Evolutionary conservation across 352 stramenopile species (phyloP), one percentile per base, ranked within the genome.

Genomic region (Pythium myriotylum): DNA sequence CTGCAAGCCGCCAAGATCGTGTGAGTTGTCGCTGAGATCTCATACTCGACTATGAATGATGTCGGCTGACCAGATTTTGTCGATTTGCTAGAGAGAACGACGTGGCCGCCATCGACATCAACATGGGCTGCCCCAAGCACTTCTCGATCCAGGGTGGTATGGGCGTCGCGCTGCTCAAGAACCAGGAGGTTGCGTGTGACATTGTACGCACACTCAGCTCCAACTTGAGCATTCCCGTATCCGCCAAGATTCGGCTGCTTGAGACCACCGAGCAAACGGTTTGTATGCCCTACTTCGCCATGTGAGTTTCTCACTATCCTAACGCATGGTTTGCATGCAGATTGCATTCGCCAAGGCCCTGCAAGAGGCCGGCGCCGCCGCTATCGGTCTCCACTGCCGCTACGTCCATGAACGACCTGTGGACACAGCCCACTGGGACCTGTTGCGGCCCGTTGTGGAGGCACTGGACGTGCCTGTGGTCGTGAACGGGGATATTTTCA

Each of bases 71-170:
- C n/a, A n/a, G n/a, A n/a, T n/a, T n/a, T n/a, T n/a, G n/a, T n/a
- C n/a, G n/a, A n/a, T n/a, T n/a, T n/a, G n/a, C n/a, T n/a, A 58
- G 37, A n/a, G 76, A 84, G 20, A 67, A 86, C 3, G 92, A 98
- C 62, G 91, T 98, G 10, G 84, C 83, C 7, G 81, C 87, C n/a
- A 76, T 98, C 27, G 91, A 98, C 65, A 84, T 98, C 63, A 98
- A 98, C 68, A 98, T 98, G 93, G 93, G 93, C 53, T 98, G 93
- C 57, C 93, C 93, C 9, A 98, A 97, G 74, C 84, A 95, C 60
- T 98, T 98, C 54, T 97, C 89, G 16, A 62, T 96, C 24, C 85
- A 96, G 53, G 93, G 91, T 48, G 88, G 89, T 27, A 98, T 98
- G 93, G 93, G 93, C 26, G 86, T 87, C 16, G 88, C 92, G 19